Base-by-base conservation (phyloP, 1,139 yeast species). In the Scheffersomyces stambukii region DNA sequence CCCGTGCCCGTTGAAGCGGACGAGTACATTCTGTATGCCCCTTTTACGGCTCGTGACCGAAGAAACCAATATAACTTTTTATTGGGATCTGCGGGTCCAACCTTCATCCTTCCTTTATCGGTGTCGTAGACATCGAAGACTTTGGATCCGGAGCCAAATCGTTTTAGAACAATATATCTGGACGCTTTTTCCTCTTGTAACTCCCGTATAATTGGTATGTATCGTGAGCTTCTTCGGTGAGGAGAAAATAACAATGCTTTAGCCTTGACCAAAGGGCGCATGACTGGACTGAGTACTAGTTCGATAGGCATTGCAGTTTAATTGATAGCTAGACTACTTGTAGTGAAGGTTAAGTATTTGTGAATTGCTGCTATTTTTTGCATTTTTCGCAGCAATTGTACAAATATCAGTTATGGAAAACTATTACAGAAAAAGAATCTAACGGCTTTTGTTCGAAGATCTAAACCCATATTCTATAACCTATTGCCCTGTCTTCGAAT, bases 1-100 rank as follows among this genome's bases (percentile, higher is more conserved):
- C 72, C 73, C 0, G 73, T 65, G 2, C 53, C 57, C 23, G 46
- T 36, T 20, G 63, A 53, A 10, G 48, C 55, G 4, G 62, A 51
- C 5, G 72, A 64, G 41, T 60, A 75, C 74, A 76, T 66, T 44
- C 66, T 74, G 51, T 75, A 75, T 2, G 79, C 78, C 25, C 82
- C 81, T 48, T 75, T 75, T 25, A 76, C 81, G 4, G 81, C 80
- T 37, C 81, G 59, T 7, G 81, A 75, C 38, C 81, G 61, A 10
- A 62, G 61, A 54, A 74, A 70, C 65, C 74, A 68, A 42, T 68
- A 75, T 9, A 74, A 43, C 17, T 69, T 52, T 25, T 69, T 56
- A 5, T 49, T 47, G 9, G 66, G 63, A 27, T 66, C 58, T 5
- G 52, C 44, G 5, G 70, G 57, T 3, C 72, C 72, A 30, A 53